A percentile compares a stretch with the other conserved stretches of the same genome.
phyloP scores from a whole-genome alignment of 208 protist genomes.

The Spongospora subterranea region DNA sequence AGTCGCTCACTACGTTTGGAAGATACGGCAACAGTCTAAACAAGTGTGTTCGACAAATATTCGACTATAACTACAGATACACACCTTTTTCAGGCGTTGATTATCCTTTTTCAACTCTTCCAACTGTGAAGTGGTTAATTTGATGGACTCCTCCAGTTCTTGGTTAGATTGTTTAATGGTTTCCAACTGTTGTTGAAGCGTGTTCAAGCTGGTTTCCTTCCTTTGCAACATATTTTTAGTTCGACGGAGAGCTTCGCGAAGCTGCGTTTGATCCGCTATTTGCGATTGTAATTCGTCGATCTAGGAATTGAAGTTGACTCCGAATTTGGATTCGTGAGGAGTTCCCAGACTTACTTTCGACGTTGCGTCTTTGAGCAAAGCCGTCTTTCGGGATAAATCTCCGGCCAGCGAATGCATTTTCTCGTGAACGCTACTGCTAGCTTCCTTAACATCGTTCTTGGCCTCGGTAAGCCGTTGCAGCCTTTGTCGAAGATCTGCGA shows the following conservation, averaged over 20 bases:
- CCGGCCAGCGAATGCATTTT: neutral
- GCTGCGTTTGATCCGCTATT: neutral
- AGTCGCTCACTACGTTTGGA: too few relatives aligned
- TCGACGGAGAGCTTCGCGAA: neutral
- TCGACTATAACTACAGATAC: too few relatives aligned
- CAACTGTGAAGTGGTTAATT: too few relatives aligned
- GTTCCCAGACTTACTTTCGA: neutral
- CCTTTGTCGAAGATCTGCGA: neutral
- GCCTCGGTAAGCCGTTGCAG: neutral
- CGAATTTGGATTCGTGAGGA: neutral
- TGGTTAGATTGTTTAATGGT: neutral
- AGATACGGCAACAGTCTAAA: too few relatives aligned
- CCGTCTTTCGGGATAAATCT: neutral
- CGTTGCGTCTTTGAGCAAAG: neutral
- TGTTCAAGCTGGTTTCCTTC: neutral
- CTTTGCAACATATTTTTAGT: neutral
- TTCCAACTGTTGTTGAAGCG: neutral
- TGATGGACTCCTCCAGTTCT: neutral
- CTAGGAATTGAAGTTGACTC: neutral
- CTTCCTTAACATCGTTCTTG: neutral
- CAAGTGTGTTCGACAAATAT: too few relatives aligned
- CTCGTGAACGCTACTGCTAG: neutral
- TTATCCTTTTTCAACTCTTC: too few relatives aligned
- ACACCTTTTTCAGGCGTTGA: too few relatives aligned
- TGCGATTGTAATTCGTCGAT: neutral